Base-by-base conservation (phyloP, 257 asterid genomes). In the Forsythia viridissima region DNA sequence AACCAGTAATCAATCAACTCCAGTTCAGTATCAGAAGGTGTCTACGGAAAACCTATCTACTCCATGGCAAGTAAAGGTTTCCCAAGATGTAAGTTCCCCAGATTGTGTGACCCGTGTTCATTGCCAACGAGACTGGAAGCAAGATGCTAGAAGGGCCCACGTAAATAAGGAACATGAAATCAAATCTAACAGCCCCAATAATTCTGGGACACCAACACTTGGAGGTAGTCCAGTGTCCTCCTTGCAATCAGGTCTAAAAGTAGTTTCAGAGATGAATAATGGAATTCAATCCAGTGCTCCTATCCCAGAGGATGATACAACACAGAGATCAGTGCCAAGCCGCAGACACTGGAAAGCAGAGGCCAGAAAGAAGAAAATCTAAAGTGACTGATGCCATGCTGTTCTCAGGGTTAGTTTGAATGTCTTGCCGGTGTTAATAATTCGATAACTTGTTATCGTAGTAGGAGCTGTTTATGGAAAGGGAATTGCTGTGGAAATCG, bases 291-390 rank as follows among this genome's bases (percentile, higher is more conserved):
- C 77, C 51, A 74, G 75, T 18, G 78, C 79, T 71, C 15, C 79
- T 21, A 41, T 20, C 41, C 67, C 30, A 40, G 86, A 80, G 71
- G 82, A 57, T 70, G 80, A 57, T 72, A 87, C 78, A 82, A 78
- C 82, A 24, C 87, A 73, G 0, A 85, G 77, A 68, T 80, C 79
- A 61, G 83, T 68, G 42, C 85, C 82, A 61, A 80, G 91, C 84
- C 82, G 92, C 74, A 90, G 97, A 80, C 88, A 94, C 77, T 94
- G 98, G 98, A 94, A 94, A 87, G 91, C 88, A 57, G 98, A 94
- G 82, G 98, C 98, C 76, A 90, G 98, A 85, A 92, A 86, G 80
- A 94, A 86, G 89, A 94, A 86, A 82, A 77, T 69, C 69, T 88
- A 12, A 79, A 80, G 15, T 80, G 81, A 79, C 24, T 3, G 70